Evolutionary conservation across 768 basidiomycete species (phyloP).

Genomic region (Tylopilus sp.): DNA sequence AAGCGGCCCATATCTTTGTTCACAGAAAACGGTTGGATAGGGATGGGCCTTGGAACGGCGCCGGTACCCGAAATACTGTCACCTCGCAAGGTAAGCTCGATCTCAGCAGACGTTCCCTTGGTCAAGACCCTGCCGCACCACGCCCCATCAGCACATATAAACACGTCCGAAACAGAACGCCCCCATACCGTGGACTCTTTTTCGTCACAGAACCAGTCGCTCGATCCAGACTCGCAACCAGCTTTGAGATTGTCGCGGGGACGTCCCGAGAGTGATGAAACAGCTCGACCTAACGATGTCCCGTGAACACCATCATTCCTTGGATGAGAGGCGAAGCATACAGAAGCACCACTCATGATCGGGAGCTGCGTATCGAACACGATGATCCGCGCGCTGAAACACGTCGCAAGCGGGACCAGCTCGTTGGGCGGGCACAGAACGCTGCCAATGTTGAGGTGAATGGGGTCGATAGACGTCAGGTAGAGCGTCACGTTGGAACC

Average conservation of each 20-base stretch:
- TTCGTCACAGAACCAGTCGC: slow-evolving; percentile 69
- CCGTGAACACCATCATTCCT: not conserved
- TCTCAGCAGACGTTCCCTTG: slow-evolving; percentile 82
- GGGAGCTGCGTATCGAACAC: slow-evolving; percentile 92
- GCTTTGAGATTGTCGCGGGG: slow-evolving; percentile 81
- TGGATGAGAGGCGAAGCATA: slow-evolving; percentile 32
- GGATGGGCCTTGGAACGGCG: slow-evolving; percentile 55
- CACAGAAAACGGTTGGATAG: slow-evolving; percentile 77
- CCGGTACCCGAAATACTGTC: slow-evolving; percentile 47
- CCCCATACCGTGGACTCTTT: slow-evolving; percentile 69
- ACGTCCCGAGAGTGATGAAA: slow-evolving; percentile 94
- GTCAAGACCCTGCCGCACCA: slow-evolving; percentile 66
- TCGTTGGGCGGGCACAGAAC: slow-evolving; percentile 78
- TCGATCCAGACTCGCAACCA: slow-evolving; percentile 78
- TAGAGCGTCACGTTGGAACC: slow-evolving; percentile 88
- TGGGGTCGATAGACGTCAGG: slow-evolving; percentile 78
- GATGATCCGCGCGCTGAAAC: slow-evolving; percentile 85
- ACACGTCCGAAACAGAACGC: not conserved
- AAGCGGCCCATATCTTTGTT: slow-evolving; percentile 98
- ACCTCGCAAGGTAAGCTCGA: slow-evolving; percentile 74
- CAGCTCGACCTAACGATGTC: slow-evolving; percentile 66
- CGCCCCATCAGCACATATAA: slow-evolving; percentile 3
- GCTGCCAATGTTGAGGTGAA: slow-evolving; percentile 82
- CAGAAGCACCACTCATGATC: slow-evolving; percentile 82
- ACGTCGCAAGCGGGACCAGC: slow-evolving; percentile 69